Evolutionary conservation across 768 basidiomycete species (phyloP), one percentile per base, ranked within the genome.

Genomic region (Lactarius hatsudake): DNA sequence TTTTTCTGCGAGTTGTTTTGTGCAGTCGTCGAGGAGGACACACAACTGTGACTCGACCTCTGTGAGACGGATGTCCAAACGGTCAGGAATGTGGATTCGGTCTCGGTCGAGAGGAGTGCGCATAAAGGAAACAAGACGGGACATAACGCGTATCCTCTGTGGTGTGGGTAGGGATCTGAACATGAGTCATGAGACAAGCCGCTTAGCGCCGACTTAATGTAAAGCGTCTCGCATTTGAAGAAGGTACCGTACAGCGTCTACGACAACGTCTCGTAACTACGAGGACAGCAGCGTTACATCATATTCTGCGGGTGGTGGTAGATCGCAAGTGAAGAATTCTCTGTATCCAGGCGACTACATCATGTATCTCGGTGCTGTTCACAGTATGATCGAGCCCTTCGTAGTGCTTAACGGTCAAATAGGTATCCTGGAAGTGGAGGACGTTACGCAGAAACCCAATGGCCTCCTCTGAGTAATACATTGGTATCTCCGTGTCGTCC

Each of bases 21-120:
- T 85, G 74, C 91, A 97, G 65, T 88, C 87, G 74, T 96, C 88
- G 62, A 98, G 82, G n/a, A 96, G 81, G 3, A 79, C 74, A 77
- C 92, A 94, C 53, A 98, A 81, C 36, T 78, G 78, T 63, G 82
- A 79, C 78, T 98, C 96, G 3, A 80, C 79, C 0, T 86, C 82
- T 1, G 87, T 90, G 61, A 96, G 81, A 30, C 80, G 71, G 71
- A 96, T 80, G 10, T 75, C 72, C 63, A 75, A 68, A 61, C 71
- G 77, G 36, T 77, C 64, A 8, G 74, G 74, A 23, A 78, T 74
- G 40, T 71, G 69, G 28, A 80, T 73, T 55, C 76, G 74, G 3
- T 63, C 38, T 61, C 75, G 77, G 5, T 67, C 36, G 38, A 75
- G 69, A 42, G 55, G 43, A 40, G 62, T 28, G 32, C 51, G 53